Percentiles rank a stretch among this genome's conserved stretches.
These are phyloP conservation scores for Zalaria sp. DNA, from an alignment of 2,329 filamentous ascomycete genomes.

Conservation along the genomic window DNA sequence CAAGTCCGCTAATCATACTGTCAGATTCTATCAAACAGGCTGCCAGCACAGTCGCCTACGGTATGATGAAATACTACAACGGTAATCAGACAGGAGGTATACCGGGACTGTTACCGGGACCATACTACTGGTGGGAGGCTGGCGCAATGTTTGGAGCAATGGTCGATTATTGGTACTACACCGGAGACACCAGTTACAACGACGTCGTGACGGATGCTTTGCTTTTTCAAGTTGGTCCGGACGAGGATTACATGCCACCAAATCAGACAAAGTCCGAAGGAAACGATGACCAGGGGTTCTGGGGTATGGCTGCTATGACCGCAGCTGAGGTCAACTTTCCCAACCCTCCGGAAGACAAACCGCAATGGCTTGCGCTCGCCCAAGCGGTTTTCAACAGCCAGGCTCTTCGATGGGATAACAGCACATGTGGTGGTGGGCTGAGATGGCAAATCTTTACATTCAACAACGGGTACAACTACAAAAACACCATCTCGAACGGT, in stretches of 20 bases:
- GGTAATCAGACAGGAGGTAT: slow-evolving; percentile 37
- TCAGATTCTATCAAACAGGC: slow-evolving; percentile 30
- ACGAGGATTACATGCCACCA: slow-evolving; percentile 43
- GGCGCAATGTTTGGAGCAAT: slow-evolving; percentile 48
- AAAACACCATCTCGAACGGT: slow-evolving; percentile 45
- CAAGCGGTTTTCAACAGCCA: slow-evolving; percentile 27
- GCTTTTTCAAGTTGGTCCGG: slow-evolving; percentile 45
- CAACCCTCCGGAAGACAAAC: slow-evolving; percentile 22
- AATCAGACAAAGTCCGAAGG: slow-evolving; percentile 27
- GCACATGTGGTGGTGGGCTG: slow-evolving; percentile 24
- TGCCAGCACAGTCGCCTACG: slow-evolving; percentile 27
- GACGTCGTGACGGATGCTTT: slow-evolving; percentile 41
- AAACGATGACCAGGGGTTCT: slow-evolving; percentile 43
- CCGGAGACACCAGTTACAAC: slow-evolving; percentile 51
- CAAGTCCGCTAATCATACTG: neutral
- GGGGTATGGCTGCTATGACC: slow-evolving; percentile 42
- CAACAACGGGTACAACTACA: slow-evolving; percentile 36
- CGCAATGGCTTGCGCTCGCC: slow-evolving; percentile 31
- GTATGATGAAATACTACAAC: slow-evolving; percentile 38
- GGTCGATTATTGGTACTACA: slow-evolving; percentile 57
- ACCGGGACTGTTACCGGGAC: slow-evolving; percentile 43
- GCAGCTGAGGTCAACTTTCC: slow-evolving; percentile 38
- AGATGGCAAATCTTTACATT: slow-evolving; percentile 29
- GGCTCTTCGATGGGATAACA: slow-evolving; percentile 20
- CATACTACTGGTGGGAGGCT: slow-evolving; percentile 65